Percentiles rank a stretch among this genome's conserved stretches.
Conservation (phyloP, 306 rosid genomes). For the Prosopis cineraria region DNA sequence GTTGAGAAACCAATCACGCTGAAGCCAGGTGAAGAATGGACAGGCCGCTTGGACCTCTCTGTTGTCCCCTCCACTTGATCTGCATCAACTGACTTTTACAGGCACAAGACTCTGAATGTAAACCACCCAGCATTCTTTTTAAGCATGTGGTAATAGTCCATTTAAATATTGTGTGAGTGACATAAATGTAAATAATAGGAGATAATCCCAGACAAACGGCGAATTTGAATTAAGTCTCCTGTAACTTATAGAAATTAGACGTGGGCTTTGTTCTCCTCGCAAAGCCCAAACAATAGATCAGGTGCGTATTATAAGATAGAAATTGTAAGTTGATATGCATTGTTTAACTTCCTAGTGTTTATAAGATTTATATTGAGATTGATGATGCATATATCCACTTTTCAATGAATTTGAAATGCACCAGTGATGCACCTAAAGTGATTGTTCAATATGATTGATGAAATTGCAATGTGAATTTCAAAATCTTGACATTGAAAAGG, state of each 20-base stretch:
- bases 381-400: not conserved
- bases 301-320: not conserved
- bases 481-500: not conserved
- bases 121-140: conserved; percentile 36
- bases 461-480: not conserved
- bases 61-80: conserved; percentile 57
- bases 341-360: not conserved
- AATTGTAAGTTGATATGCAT: not conserved
- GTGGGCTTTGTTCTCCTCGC: too few relatives aligned
- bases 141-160: not conserved
- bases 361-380: not conserved
- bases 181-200: conserved; percentile 26
- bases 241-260: not conserved
- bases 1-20: conserved; percentile 70
- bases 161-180: conserved; percentile 19
- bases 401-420: not conserved
- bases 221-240: not conserved
- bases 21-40: conserved; percentile 92
- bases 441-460: not conserved
- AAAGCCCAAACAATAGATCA: too few relatives aligned
- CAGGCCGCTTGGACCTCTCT: conserved; percentile 74
- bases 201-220: not conserved
- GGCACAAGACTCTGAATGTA: conserved; percentile 26
- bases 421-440: not conserved
- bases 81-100: not conserved